Evolutionary conservation across 306 rosid genomes (phyloP), one percentile per base, ranked within the genome.

Genomic region (Vicia faba): DNA sequence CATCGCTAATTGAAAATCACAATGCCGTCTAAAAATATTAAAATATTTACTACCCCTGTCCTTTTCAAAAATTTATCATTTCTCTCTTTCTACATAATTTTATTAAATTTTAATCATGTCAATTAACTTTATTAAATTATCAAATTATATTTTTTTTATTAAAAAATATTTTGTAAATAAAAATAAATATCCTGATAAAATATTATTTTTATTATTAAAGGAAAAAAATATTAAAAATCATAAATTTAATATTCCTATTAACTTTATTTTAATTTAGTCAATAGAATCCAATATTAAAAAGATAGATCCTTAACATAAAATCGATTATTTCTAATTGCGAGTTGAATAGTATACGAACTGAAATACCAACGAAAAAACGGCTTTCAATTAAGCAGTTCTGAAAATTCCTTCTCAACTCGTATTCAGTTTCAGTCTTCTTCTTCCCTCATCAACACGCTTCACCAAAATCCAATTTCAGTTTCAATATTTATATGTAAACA

Each of bases 301-400:
- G 33, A 9, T 4, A 33, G n/a, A 15, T 16, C 31, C 44, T 39
- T 2, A 39, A 39, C 13, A 39, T 39, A 39, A 39, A 31, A 31
- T 4, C 35, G 35, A 31, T 31, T 31, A 31, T 31, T 31, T 31
- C 2, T 1, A 25, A 25, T 25, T 25, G 28, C 2, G 55, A 48
- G 11, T 54, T 54, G 61, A 54, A 54, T 54, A 54, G 5, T 25
- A 26, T 15, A 19, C 9, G 75, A 75, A 70, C 40, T 20, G 64
- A 48, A 69, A 64, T 33, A 51, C 62, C 67, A 85, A 75, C 85
- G 80, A 70, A 33, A 72, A 76, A 84, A 79, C 85, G 83, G 81
- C 76, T 75, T 40, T 33, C 26, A 23, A 35, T 19, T 19, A 16
- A 14, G 39, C 7, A 26, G 46, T 38, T 61, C 11, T 25, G 23